Conservation (phyloP, 2,329 filamentous ascomycete genomes). For the Hypoxylon sp. region DNA sequence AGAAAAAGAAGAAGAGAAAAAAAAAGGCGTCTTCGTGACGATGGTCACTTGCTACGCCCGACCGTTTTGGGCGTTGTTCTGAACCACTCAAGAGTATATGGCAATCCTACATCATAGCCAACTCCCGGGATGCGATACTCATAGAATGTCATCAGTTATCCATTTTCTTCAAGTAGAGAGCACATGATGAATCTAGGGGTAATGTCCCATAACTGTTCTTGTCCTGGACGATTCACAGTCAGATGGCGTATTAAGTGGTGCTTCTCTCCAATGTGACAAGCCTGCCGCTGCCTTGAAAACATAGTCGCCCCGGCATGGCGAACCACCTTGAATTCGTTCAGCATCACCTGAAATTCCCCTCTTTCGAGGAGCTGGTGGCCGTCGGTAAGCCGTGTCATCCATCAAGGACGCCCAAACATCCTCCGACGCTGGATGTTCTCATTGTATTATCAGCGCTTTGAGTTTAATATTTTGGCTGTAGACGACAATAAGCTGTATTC, state of each 20-base stretch:
- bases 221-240: not conserved
- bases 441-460: too few species aligned
- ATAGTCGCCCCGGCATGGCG: not conserved
- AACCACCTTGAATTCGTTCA: too few species aligned
- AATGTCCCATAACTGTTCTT: not conserved
- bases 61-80: not conserved
- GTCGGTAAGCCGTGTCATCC: not conserved
- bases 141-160: not conserved
- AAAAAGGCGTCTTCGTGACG: too few species aligned
- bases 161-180: not conserved
- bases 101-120: not conserved
- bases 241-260: too few species aligned
- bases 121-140: not conserved
- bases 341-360: not conserved
- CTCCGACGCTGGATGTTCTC: not conserved
- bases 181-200: not conserved
- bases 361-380: not conserved
- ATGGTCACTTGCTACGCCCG: too few species aligned
- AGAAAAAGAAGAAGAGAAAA: too few species aligned
- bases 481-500: too few species aligned
- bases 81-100: not conserved
- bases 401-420: not conserved
- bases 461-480: not conserved
- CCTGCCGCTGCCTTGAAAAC: not conserved
- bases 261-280: too few species aligned